These are phyloP conservation scores for Asterella californica DNA, from an alignment of 225 moss, liverwort and hornwort species.

Conservation along the genomic window DNA sequence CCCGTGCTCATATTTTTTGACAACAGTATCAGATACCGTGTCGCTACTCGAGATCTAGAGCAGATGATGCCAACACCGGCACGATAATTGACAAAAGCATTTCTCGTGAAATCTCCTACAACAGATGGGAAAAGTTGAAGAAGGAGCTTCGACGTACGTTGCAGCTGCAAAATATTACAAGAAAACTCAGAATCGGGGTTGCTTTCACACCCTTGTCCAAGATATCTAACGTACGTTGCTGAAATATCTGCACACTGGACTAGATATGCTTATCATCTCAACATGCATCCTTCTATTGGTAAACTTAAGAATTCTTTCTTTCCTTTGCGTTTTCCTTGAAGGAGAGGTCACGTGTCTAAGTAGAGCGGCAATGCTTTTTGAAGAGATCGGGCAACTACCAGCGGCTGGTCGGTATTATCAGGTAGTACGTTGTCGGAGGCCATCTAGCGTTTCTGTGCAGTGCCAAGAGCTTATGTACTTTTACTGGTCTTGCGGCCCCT, in stretches of 20 bases:
- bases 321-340: not conserved
- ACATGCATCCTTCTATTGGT: not conserved
- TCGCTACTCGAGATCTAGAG: not conserved
- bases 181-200: conserved; percentile 6
- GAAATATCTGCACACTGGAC: not conserved
- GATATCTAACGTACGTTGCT: not conserved
- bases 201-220: not conserved
- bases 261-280: no score
- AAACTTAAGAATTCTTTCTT: not conserved
- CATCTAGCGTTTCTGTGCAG: not conserved
- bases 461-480: not conserved
- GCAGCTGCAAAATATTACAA: conserved; percentile 16
- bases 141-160: conserved; percentile 13
- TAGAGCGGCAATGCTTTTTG: conserved; percentile 25
- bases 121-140: conserved; percentile 26
- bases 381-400: conserved; percentile 20
- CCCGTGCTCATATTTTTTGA: not conserved
- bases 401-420: conserved; percentile 16
- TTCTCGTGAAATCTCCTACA: not conserved
- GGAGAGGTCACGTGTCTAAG: conserved; percentile 20
- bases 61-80: not conserved
- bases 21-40: not conserved
- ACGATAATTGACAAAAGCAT: not conserved
- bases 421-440: conserved; percentile 3
- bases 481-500: not conserved